These are phyloP conservation scores for Rosa lucieae DNA, from an alignment of 306 rosid species.

Conservation along the genomic window DNA sequence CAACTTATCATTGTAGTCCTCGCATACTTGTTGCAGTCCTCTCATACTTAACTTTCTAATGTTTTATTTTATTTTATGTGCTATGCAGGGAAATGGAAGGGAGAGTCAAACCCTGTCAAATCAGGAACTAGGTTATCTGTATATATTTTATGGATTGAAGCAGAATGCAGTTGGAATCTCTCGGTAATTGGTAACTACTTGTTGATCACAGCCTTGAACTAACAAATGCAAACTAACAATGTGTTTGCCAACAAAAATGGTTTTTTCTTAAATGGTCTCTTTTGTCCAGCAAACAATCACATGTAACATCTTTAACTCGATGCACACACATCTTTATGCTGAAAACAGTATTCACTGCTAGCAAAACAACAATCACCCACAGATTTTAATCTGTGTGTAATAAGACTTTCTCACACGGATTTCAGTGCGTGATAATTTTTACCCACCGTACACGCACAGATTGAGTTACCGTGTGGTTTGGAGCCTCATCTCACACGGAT, in stretches of 20 bases:
- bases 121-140: not conserved
- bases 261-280: not conserved
- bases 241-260: not conserved
- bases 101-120: not conserved
- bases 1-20: not conserved
- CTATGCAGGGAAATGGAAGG: not conserved
- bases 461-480: no score
- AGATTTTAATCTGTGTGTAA: no score
- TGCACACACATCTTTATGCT: not conserved
- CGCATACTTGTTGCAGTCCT: not conserved
- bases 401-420: no score
- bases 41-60: not conserved
- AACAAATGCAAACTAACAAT: not conserved
- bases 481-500: no score
- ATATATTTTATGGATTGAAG: not conserved
- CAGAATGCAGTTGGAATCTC: not conserved
- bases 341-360: not conserved
- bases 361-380: no score
- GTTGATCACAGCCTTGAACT: not conserved
- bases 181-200: not conserved
- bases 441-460: no score
- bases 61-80: not conserved
- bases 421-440: no score
- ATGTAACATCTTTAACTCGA: not conserved
- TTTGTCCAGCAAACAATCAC: not conserved